phyloP scores from a whole-genome alignment of 2,329 filamentous ascomycete species.

The Paecilomyces fulvus region DNA sequence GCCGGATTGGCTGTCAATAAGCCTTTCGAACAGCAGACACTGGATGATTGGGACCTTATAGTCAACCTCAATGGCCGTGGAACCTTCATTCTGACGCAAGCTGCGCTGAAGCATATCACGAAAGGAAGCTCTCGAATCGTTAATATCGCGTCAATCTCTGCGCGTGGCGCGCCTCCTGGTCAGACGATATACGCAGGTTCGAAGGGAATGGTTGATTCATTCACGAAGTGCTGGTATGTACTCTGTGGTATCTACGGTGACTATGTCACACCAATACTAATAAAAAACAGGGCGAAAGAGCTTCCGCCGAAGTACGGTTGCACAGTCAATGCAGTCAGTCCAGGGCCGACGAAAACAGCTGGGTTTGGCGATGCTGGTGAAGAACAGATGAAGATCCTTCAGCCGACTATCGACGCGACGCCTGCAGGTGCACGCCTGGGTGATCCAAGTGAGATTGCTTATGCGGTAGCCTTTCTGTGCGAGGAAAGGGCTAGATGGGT shows the following conservation, averaged over 20 bases:
- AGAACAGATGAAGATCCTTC: conserved; percentile 34
- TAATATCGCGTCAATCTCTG: conserved; percentile 35
- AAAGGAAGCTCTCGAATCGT: conserved; percentile 31
- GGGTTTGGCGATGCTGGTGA: conserved; percentile 26
- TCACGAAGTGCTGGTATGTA: conserved; percentile 34
- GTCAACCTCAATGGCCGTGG: not conserved
- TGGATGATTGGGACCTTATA: conserved; percentile 17
- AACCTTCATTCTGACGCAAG: too few species aligned
- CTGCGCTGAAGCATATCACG: conserved; percentile 30
- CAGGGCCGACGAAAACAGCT: conserved; percentile 36
- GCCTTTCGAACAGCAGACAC: conserved; percentile 25
- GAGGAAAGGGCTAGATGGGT: conserved; percentile 41
- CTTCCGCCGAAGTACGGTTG: conserved; percentile 38
- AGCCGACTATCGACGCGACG: conserved; percentile 36
- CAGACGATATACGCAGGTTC: conserved; percentile 44
- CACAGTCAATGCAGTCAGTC: conserved; percentile 40
- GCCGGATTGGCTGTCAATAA: conserved; percentile 29
- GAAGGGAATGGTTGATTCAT: conserved; percentile 43
- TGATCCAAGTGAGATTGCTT: conserved; percentile 40
- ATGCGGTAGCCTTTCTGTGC: conserved; percentile 38
- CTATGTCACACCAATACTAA: too few species aligned
- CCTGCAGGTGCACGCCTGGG: conserved; percentile 38
- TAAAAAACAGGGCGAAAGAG: conserved; percentile 25
- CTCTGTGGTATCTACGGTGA: too few species aligned
- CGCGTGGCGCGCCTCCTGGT: conserved; percentile 16